These are phyloP conservation scores for Plectranthus barbatus DNA, from an alignment of 257 asterid species.

Conservation along the genomic window DNA sequence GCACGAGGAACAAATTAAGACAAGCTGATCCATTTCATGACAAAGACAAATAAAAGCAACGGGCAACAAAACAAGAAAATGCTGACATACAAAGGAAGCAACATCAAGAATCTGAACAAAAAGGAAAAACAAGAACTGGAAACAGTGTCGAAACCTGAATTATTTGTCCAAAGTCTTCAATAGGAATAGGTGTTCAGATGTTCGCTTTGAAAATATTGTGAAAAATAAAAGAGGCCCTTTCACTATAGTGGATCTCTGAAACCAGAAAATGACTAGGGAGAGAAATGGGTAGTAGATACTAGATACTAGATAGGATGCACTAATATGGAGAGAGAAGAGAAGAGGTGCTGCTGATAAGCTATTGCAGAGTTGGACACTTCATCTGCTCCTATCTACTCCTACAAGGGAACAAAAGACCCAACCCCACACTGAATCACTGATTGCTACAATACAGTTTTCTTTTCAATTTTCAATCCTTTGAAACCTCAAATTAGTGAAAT, in stretches of 20 bases:
- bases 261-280: not conserved
- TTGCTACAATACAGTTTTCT: not conserved
- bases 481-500: not conserved
- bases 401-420: not conserved
- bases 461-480: not conserved
- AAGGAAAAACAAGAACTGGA: not conserved
- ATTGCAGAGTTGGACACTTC: not conserved
- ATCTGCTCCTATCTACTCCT: not conserved
- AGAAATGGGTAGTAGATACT: not conserved
- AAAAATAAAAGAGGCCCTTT: not conserved
- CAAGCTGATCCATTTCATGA: not conserved
- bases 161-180: not conserved
- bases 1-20: not conserved
- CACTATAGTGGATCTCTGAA: not conserved
- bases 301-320: too few species aligned
- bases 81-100: not conserved
- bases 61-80: not conserved
- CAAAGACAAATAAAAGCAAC: not conserved
- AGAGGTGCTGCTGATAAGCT: not conserved
- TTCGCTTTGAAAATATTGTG: not conserved
- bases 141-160: constrained; percentile 20
- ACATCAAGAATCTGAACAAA: not conserved
- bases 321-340: not conserved
- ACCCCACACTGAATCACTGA: not conserved
- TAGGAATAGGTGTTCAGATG: constrained; percentile 2